These are phyloP conservation scores for Sergeia podlipaevii DNA, from an alignment of 208 protist genomes.

Conservation along the genomic window DNA sequence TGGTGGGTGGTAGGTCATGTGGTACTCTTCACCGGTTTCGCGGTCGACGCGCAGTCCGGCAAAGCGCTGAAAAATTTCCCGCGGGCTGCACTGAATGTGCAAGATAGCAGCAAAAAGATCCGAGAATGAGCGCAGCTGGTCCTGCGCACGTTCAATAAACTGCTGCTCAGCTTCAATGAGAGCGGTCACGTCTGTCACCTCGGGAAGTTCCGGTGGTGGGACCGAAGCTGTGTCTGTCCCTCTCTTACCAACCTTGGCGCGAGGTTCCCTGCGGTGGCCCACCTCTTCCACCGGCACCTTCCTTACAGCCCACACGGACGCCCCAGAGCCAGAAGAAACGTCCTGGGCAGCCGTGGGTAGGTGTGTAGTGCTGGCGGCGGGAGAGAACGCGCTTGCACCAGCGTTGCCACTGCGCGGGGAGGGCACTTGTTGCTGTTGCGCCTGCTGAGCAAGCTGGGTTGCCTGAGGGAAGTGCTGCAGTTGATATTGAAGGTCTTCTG, in stretches of 20 bases:
- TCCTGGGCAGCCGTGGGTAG: too few species aligned
- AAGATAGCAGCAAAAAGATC: conserved; percentile 46
- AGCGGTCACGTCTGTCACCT: conserved; percentile 36
- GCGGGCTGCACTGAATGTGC: conserved; percentile 55
- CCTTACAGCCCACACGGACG: conserved; percentile 15
- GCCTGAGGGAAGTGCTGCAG: neutral
- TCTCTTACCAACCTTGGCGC: conserved; percentile 35
- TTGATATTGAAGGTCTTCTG: too few species aligned
- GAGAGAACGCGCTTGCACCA: too few species aligned
- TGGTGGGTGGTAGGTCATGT: conserved; percentile 77
- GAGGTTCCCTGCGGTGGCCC: conserved; percentile 40
- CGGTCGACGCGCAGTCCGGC: conserved; percentile 75
- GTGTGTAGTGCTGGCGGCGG: too few species aligned
- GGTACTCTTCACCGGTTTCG: conserved; percentile 75
- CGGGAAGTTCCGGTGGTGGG: conserved; percentile 69
- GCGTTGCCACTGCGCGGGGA: too few species aligned
- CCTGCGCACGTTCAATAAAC: conserved; percentile 37
- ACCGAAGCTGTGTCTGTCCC: conserved; percentile 55
- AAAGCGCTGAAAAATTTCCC: conserved; percentile 75
- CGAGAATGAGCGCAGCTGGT: conserved; percentile 27
- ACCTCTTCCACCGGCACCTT: conserved; percentile 20
- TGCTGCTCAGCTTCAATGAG: conserved; percentile 30
- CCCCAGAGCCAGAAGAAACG: too few species aligned
- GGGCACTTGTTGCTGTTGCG: too few species aligned
- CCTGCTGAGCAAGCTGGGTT: too few species aligned